Percentiles rank a stretch among this genome's conserved stretches.
phyloP scores from a whole-genome alignment of 257 asterid genomes.

The Henckelia pumila region DNA sequence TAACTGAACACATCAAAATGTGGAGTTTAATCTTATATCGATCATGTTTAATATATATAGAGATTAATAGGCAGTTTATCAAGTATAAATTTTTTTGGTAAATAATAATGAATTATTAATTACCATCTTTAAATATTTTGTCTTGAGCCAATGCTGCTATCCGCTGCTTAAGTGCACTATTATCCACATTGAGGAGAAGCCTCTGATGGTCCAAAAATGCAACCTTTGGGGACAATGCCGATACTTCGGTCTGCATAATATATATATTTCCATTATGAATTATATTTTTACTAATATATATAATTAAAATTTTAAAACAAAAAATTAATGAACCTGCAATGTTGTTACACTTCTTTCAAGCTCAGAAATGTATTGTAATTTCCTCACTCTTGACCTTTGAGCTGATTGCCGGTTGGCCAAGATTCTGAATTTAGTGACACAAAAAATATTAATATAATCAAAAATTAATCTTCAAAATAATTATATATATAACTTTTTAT shows the following conservation, averaged over 20 bases:
- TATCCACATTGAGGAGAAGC: conserved; percentile 76
- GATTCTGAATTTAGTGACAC: conserved; percentile 40
- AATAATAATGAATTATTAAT: background rate
- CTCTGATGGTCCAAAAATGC: conserved; percentile 90
- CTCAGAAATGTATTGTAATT: conserved; percentile 84
- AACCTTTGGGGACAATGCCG: conserved; percentile 88
- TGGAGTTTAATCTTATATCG: too few species aligned
- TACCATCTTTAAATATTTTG: conserved; percentile 91
- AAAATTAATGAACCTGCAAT: conserved; percentile 49
- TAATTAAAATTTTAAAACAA: background rate
- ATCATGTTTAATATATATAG: too few species aligned
- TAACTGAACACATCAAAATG: too few species aligned
- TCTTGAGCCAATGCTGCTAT: conserved; percentile 97
- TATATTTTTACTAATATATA: background rate
- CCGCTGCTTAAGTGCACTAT: conserved; percentile 81
- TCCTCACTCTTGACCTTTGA: conserved; percentile 93
- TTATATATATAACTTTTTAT: too few species aligned
- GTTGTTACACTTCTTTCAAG: conserved; percentile 88
- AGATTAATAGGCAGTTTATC: too few species aligned
- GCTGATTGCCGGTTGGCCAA: conserved; percentile 95
- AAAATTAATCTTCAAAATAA: too few species aligned
- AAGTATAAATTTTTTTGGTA: too few species aligned
- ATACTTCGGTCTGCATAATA: conserved; percentile 77
- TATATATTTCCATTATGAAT: too few species aligned
- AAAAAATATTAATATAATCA: background rate